A percentile compares a stretch with the other conserved stretches of the same genome.
Conservation (phyloP, 2,329 filamentous ascomycete species). For the Penicillium sclerotigenum region DNA sequence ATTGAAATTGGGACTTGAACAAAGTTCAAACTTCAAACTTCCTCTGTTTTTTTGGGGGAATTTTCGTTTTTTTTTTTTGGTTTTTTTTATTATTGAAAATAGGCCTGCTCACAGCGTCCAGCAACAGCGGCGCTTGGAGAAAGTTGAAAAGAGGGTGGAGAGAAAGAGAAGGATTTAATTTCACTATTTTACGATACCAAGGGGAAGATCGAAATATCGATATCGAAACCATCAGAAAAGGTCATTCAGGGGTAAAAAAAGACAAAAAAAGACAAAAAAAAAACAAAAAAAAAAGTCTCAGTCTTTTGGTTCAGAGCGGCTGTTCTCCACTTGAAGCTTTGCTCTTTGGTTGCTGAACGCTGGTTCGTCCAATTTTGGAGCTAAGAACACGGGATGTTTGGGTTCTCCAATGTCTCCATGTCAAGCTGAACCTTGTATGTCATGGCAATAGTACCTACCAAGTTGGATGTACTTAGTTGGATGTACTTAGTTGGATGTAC, state of each 20-base stretch:
- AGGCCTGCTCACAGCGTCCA: conserved; percentile 38
- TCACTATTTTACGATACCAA: background rate
- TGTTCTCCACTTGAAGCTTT: conserved; percentile 19
- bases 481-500: no score
- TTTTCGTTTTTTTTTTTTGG: background rate
- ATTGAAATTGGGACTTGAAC: conserved; percentile 18
- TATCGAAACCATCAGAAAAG: background rate
- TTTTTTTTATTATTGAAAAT: conserved; percentile 19
- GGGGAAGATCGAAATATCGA: background rate
- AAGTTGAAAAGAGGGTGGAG: conserved; percentile 18
- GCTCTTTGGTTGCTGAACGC: conserved; percentile 6
- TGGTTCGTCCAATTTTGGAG: conserved; percentile 14
- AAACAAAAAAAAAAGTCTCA: no score
- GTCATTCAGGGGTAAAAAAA: conserved; percentile 24
- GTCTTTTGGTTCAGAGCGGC: conserved; percentile 6
- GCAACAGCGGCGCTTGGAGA: conserved; percentile 35
- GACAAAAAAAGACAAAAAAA: no score
- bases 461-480: no score
- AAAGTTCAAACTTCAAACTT: conserved; percentile 4
- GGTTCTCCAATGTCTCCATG: no score
- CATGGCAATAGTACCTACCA: no score
- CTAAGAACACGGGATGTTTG: conserved; percentile 14
- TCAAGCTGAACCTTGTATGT: no score
- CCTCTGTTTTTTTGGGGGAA: conserved; percentile 9
- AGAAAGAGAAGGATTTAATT: conserved; percentile 3